Conservation (phyloP, 441 rosid genomes). For the Croton setiger region DNA sequence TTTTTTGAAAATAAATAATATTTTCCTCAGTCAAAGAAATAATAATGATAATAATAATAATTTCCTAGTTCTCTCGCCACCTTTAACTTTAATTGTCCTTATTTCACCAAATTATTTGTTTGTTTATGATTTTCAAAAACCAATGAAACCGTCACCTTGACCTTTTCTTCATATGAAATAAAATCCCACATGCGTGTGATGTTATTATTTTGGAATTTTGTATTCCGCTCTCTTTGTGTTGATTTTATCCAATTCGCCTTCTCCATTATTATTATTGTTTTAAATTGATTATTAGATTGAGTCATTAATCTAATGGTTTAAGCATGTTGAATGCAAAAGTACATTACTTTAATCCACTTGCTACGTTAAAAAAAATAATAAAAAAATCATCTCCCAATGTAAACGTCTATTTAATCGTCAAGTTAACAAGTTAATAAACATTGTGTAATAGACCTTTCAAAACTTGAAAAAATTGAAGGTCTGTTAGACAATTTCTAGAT, state of each 20-base stretch:
- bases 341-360: background rate
- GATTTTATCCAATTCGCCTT: background rate
- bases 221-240: conserved; percentile 4
- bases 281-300: background rate
- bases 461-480: no score
- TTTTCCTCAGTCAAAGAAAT: background rate
- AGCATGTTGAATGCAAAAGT: no score
- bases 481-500: no score
- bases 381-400: no score
- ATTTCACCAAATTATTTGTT: conserved; percentile 8
- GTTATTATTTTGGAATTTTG: conserved; percentile 12
- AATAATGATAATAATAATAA: no score
- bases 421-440: no score
- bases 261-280: background rate
- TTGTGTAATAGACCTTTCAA: no score
- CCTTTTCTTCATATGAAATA: conserved; percentile 11
- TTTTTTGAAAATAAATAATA: no score
- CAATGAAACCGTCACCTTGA: conserved; percentile 21
- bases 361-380: background rate
- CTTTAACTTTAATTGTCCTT: background rate
- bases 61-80: background rate
- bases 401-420: no score
- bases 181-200: conserved; percentile 16
- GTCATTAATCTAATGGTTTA: no score
- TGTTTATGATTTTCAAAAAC: background rate